These are phyloP conservation scores for Paramecium sexaurelia DNA, from an alignment of 73 alveolate genomes.

Conservation along the genomic window DNA sequence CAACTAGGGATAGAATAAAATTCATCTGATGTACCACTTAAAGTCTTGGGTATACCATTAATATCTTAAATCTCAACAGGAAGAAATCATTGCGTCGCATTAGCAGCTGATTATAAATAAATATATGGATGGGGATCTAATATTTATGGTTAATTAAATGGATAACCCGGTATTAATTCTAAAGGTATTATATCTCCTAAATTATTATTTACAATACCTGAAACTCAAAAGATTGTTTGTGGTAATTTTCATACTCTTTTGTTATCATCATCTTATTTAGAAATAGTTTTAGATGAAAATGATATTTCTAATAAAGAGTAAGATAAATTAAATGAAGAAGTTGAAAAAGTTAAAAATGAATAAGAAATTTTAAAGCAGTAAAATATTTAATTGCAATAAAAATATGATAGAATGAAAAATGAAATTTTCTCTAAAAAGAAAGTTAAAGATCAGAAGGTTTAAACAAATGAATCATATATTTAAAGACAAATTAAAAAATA, in stretches of 20 bases:
- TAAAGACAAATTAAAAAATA: constrained; percentile 59
- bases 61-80: constrained; percentile 80
- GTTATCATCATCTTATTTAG: background rate
- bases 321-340: constrained; percentile 41
- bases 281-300: background rate
- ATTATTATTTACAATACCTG: constrained; percentile 9
- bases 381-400: background rate
- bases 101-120: constrained; percentile 73
- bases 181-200: constrained; percentile 5
- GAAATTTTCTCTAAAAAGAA: background rate
- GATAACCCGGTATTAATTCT: background rate
- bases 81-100: constrained; percentile 78
- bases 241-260: constrained; percentile 44
- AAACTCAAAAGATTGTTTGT: constrained; percentile 33
- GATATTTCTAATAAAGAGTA: background rate
- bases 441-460: constrained; percentile 18
- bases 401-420: constrained; percentile 38
- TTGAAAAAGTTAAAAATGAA: background rate
- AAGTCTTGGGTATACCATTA: constrained; percentile 58
- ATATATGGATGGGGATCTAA: constrained; percentile 85
- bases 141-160: constrained; percentile 74
- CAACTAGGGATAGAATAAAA: constrained; percentile 93
- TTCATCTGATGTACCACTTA: constrained; percentile 43
- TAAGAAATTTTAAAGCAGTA: constrained; percentile 5
- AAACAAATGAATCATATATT: constrained; percentile 64